phyloP scores from a whole-genome alignment of 2,329 filamentous ascomycete genomes.

The Cyphellophora europaea region DNA sequence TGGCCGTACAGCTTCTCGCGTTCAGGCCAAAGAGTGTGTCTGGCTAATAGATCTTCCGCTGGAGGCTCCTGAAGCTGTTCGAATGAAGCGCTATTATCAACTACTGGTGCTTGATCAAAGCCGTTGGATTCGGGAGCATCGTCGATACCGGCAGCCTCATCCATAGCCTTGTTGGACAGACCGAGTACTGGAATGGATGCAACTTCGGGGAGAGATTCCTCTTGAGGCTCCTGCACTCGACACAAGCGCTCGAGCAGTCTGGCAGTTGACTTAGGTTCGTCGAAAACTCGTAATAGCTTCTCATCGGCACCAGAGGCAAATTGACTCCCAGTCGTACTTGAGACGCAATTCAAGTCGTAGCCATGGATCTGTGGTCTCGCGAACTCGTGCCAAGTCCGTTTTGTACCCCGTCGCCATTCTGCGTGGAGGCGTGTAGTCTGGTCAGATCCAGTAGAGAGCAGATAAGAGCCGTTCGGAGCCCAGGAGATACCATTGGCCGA shows the following conservation, averaged over 20 bases:
- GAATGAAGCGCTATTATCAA: conserved; percentile 31
- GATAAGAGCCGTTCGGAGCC: conserved; percentile 71
- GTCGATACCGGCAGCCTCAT: conserved; percentile 43
- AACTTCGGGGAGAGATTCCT: conserved; percentile 60
- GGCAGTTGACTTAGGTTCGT: conserved; percentile 76
- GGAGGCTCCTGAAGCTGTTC: conserved; percentile 66
- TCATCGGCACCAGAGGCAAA: conserved; percentile 96
- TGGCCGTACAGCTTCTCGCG: conserved; percentile 95
- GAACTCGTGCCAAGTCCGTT: conserved; percentile 83
- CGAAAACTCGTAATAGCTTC: conserved; percentile 94
- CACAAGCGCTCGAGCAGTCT: conserved; percentile 61
- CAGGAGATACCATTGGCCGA: conserved; percentile 76
- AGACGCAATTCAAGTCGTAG: conserved; percentile 93
- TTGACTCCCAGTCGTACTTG: conserved; percentile 59
- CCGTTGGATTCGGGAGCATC: conserved; percentile 19
- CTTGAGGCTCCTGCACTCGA: conserved; percentile 40
- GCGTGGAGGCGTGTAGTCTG: conserved; percentile 87
- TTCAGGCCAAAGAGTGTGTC: conserved; percentile 92
- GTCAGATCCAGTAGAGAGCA: conserved; percentile 82
- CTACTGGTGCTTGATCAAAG: conserved; percentile 9
- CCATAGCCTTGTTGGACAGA: conserved; percentile 88
- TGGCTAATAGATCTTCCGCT: conserved; percentile 78
- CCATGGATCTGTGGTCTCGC: conserved; percentile 93
- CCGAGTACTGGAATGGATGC: conserved; percentile 93
- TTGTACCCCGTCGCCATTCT: conserved; percentile 54